These are phyloP conservation scores for Teunomyces panamensis DNA, from an alignment of 805 yeast species.

Conservation along the genomic window DNA sequence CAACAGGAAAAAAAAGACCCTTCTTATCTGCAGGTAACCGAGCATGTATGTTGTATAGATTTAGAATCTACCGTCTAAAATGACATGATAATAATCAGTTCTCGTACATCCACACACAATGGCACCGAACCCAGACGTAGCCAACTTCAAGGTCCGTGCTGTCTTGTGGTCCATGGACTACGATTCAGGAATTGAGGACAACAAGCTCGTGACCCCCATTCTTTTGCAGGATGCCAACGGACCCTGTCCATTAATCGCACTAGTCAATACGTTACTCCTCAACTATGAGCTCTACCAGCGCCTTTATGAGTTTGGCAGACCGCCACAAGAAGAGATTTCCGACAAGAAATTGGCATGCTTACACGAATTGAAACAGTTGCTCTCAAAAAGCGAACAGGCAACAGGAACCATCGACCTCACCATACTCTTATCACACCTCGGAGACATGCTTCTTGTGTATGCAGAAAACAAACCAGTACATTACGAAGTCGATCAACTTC, in stretches of 20 bases:
- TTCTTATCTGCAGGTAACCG: too few relatives aligned
- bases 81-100: neutral
- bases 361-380: slow-evolving; percentile 14
- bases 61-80: neutral
- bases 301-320: slow-evolving; percentile 8
- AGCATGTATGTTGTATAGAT: too few relatives aligned
- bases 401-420: slow-evolving; percentile 23
- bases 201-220: slow-evolving; percentile 47
- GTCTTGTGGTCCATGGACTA: slow-evolving; percentile 29
- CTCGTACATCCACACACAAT: neutral
- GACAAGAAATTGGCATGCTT: slow-evolving; percentile 13
- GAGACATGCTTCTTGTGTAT: slow-evolving; percentile 37
- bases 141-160: slow-evolving; percentile 17
- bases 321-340: slow-evolving; percentile 1
- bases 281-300: slow-evolving; percentile 33
- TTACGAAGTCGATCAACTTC: slow-evolving; percentile 38
- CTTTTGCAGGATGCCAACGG: slow-evolving; percentile 80
- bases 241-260: slow-evolving; percentile 82
- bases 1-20: too few relatives aligned
- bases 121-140: neutral
- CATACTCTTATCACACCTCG: slow-evolving; percentile 48
- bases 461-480: slow-evolving; percentile 19
- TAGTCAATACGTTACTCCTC: slow-evolving; percentile 66
- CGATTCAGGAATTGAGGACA: slow-evolving; percentile 16
- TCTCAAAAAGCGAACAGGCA: slow-evolving; percentile 10